These are phyloP conservation scores for Salix purpurea DNA, from an alignment of 345 rosid species.

Conservation along the genomic window DNA sequence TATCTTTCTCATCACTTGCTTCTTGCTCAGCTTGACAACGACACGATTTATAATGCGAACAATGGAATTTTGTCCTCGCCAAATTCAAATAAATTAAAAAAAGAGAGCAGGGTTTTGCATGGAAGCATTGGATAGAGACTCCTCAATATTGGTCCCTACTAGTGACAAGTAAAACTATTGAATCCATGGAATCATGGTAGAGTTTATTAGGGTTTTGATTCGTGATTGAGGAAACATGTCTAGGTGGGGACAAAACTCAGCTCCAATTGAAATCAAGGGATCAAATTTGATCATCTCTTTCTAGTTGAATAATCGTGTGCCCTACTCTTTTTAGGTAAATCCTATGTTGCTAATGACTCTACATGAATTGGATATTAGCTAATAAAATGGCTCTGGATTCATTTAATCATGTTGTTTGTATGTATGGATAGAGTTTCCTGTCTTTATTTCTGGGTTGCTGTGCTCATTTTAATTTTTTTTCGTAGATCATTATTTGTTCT, in stretches of 20 bases:
- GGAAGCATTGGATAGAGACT: constrained; percentile 17
- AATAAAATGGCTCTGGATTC: too few relatives aligned
- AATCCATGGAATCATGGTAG: constrained; percentile 20
- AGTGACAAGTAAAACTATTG: constrained; percentile 2
- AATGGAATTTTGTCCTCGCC: constrained; percentile 16
- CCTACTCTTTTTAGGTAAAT: constrained; percentile 2
- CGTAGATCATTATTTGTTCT: too few relatives aligned
- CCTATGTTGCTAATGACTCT: constrained; percentile 1
- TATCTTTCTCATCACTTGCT: constrained; percentile 14
- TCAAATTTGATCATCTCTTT: neutral
- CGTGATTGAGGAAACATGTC: neutral
- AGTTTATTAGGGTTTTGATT: neutral
- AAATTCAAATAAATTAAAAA: constrained; percentile 2
- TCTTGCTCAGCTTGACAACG: constrained; percentile 16
- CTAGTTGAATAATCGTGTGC: neutral
- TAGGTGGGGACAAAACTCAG: too few relatives aligned
- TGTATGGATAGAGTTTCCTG: too few relatives aligned
- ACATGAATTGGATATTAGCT: neutral
- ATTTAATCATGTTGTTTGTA: too few relatives aligned
- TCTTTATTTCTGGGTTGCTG: too few relatives aligned
- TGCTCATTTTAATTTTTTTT: too few relatives aligned
- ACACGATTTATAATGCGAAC: constrained; percentile 23
- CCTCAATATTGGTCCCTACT: constrained; percentile 18
- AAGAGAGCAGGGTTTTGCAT: constrained; percentile 1
- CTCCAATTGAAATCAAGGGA: neutral